Evolutionary conservation across 2,329 filamentous ascomycete genomes (phyloP).

Genomic region (Lasiodiplodia sp.): DNA sequence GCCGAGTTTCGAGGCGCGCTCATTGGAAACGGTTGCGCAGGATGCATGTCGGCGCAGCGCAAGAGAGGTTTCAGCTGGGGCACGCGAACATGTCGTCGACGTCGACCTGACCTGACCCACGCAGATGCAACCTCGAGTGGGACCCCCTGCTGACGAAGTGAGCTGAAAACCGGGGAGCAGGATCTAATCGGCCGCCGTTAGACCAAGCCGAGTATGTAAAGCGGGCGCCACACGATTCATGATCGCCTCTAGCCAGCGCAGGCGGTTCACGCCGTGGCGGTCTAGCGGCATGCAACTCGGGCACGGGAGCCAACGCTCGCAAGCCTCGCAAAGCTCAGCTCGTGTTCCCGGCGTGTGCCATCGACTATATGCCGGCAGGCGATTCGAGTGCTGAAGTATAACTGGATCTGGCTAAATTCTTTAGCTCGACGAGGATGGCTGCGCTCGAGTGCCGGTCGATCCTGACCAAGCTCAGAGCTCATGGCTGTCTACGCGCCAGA

Average conservation of each 20-base stretch:
- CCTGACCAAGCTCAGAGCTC: conserved; percentile 18
- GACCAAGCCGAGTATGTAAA: conserved; percentile 5
- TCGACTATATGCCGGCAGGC: conserved; percentile 4
- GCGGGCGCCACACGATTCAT: conserved; percentile 25
- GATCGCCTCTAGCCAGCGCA: conserved; percentile 12
- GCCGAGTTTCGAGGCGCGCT: conserved; percentile 12
- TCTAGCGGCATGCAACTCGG: conserved; percentile 10
- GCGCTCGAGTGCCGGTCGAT: conserved; percentile 23
- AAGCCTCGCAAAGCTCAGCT: conserved; percentile 24
- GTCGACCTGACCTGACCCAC: conserved; percentile 16
- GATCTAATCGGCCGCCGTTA: conserved; percentile 28
- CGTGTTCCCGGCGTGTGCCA: conserved; percentile 2
- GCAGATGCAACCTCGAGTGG: conserved; percentile 24
- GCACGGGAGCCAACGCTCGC: conserved; percentile 26
- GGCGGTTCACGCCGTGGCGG: conserved; percentile 23
- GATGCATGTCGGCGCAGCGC: conserved; percentile 12
- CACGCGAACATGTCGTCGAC: conserved; percentile 13
- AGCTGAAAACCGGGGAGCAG: conserved; percentile 25
- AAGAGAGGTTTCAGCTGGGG: conserved; percentile 17
- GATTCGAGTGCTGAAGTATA: conserved; percentile 14
- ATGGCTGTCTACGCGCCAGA: conserved; percentile 6
- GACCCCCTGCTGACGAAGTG: not conserved
- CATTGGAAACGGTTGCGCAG: conserved; percentile 16
- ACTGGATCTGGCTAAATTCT: conserved; percentile 4
- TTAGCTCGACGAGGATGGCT: conserved; percentile 17